Evolutionary conservation across 805 yeast genomes (phyloP), one percentile per base, ranked within the genome.

Genomic region (Yamadazyma nakazawae): DNA sequence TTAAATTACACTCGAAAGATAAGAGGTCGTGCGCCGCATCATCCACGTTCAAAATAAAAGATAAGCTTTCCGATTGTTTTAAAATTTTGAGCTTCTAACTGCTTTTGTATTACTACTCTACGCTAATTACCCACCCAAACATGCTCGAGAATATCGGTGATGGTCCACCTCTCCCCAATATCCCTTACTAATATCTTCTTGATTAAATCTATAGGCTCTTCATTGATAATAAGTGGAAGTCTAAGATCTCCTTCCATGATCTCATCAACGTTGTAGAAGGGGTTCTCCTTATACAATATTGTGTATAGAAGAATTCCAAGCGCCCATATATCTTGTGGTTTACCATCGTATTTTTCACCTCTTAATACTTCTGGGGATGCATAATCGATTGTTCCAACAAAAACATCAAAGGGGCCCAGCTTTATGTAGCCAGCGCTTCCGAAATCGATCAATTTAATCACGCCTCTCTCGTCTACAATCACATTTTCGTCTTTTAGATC

Each of bases 241-340:
- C 87, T 76, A 51, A 91, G 66, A 40, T 85, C 91, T 1, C 96
- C 96, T 54, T 89, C 96, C 80, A 91, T 81, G 45, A 94, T 94
- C 63, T 91, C 98, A 64, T 92, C 97, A 41, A 91, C 95, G 61
- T 88, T 90, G 64, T 89, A 88, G 59, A 92, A 94, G 8, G 99
- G 99, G 58, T 92, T 91, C 61, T 94, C 98, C 61, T 91, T 88
- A 73, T 85, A 94, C 6, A 92, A 75, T 59, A 94, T 79, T 0
- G 97, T 94, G 67, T 91, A 94, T 18, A 94, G 70, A 47, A 94
- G 70, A 18, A 94, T 87, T 2, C 99, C 99, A 60, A 92, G 74
- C 0, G 98, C 96, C 99, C 99, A 94, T 2, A 91, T 84, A 66
- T 94, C 99, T 64, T 94, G 99, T 2, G 96, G 92, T 61, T 81